phyloP scores from a whole-genome alignment of 78 protist species.

The Polysphondylium violaceum region DNA sequence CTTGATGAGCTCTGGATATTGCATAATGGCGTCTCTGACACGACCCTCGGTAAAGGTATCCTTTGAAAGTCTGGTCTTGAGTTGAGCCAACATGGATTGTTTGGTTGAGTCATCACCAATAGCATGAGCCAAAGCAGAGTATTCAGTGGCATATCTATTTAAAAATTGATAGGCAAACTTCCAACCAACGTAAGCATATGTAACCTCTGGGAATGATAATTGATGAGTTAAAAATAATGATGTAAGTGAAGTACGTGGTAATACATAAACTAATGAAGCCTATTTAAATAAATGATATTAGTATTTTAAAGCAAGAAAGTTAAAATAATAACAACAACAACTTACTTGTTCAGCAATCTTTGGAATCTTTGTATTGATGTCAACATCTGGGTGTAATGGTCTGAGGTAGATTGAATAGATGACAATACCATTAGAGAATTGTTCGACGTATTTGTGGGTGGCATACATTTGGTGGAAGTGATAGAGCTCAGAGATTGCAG shows the following conservation, averaged over 20 bases:
- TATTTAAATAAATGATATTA: neutral
- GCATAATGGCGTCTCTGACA: slow-evolving; percentile 58
- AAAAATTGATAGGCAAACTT: slow-evolving; percentile 79
- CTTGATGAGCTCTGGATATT: slow-evolving; percentile 49
- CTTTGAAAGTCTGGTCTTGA: slow-evolving; percentile 48
- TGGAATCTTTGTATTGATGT: slow-evolving; percentile 51
- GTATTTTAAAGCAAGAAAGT: neutral
- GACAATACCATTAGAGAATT: slow-evolving; percentile 70
- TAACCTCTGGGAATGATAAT: slow-evolving; percentile 74
- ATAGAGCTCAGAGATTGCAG: slow-evolving; percentile 57
- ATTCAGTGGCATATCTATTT: slow-evolving; percentile 60
- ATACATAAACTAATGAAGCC: slow-evolving; percentile 71
- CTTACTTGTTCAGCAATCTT: slow-evolving; percentile 79
- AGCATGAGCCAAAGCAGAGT: slow-evolving; percentile 38
- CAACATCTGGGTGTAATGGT: slow-evolving; percentile 69
- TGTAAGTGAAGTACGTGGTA: slow-evolving; percentile 73
- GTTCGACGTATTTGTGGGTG: slow-evolving; percentile 75
- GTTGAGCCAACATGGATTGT: slow-evolving; percentile 67
- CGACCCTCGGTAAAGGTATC: slow-evolving; percentile 74
- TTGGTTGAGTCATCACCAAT: slow-evolving; percentile 75
- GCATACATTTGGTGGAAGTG: slow-evolving; percentile 74
- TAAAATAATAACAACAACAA: neutral
- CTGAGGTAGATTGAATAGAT: slow-evolving; percentile 57
- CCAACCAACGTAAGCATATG: slow-evolving; percentile 78
- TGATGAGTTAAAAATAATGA: slow-evolving; percentile 67